phyloP scores from a whole-genome alignment of 148 eudicot species.

The Amaranthus hypochondriacus region DNA sequence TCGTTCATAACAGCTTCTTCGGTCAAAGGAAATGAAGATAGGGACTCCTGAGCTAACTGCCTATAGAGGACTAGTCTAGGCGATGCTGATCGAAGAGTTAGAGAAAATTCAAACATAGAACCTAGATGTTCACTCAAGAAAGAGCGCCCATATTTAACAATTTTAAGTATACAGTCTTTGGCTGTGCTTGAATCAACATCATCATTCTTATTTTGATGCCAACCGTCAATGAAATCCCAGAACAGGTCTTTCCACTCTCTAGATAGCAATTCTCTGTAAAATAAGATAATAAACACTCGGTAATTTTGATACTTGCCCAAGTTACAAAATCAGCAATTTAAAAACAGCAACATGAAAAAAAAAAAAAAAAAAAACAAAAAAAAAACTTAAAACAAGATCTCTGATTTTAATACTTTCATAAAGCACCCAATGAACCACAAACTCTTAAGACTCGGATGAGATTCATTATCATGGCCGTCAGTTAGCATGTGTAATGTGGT shows the following conservation, averaged over 20 bases:
- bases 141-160: constrained; percentile 59
- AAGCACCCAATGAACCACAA: too few species aligned
- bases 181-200: constrained; percentile 50
- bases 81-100: constrained; percentile 87
- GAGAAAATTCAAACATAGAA: constrained; percentile 82
- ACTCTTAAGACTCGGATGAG: too few species aligned
- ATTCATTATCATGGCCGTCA: too few species aligned
- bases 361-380: background rate
- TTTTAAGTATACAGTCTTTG: constrained; percentile 62
- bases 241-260: constrained; percentile 83
- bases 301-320: background rate
- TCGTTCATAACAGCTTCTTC: constrained; percentile 44
- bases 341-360: background rate
- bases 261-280: constrained; percentile 73
- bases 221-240: constrained; percentile 82
- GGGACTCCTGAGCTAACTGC: constrained; percentile 93
- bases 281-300: constrained; percentile 4
- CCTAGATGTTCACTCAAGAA: constrained; percentile 60
- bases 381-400: too few species aligned
- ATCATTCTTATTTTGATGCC: constrained; percentile 46
- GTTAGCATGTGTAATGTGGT: too few species aligned
- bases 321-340: background rate
- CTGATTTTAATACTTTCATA: too few species aligned
- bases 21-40: constrained; percentile 74
- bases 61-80: constrained; percentile 80